A percentile compares a stretch with the other conserved stretches of the same genome.
Evolutionary conservation across 129 eudicot genomes (phyloP).

Genomic region (Sambucus nigra): DNA sequence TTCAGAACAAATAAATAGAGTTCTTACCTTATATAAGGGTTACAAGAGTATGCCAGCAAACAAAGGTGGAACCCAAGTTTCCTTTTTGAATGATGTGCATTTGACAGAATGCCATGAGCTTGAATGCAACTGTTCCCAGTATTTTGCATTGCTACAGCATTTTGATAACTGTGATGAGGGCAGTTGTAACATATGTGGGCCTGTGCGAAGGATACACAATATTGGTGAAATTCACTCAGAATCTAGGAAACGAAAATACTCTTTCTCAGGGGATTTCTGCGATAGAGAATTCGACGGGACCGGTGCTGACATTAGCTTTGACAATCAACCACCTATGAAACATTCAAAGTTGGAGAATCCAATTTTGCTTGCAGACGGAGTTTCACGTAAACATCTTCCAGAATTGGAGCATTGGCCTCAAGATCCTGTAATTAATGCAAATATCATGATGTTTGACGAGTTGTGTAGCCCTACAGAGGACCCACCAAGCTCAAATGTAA

Average conservation of each 20-base stretch:
- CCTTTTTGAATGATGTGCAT: conserved; percentile 44
- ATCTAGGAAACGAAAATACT: conserved; percentile 24
- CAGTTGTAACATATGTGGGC: conserved; percentile 41
- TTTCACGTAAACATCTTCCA: conserved; percentile 9
- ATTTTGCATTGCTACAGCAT: conserved; percentile 32
- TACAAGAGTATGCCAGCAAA: conserved; percentile 31
- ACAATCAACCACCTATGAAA: conserved; percentile 28
- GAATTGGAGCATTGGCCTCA: conserved; percentile 12
- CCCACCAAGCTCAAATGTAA: background rate
- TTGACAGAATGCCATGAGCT: conserved; percentile 28
- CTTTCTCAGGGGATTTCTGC: conserved; percentile 9
- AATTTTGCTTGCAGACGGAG: background rate
- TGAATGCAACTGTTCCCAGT: conserved; percentile 37
- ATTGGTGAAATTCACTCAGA: conserved; percentile 14
- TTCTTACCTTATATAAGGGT: conserved; percentile 30
- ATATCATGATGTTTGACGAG: conserved; percentile 5
- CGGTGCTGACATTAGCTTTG: conserved; percentile 18
- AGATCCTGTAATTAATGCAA: conserved; percentile 1
- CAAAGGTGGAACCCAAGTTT: conserved; percentile 16
- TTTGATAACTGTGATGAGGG: conserved; percentile 34
- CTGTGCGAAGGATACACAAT: conserved; percentile 23
- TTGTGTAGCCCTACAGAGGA: conserved; percentile 8
- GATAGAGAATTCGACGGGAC: conserved; percentile 3
- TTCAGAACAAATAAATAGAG: conserved; percentile 9
- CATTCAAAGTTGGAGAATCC: conserved; percentile 37